Percentiles rank a stretch among this genome's conserved stretches.
These are phyloP conservation scores for Arxiozyma slooffiae DNA, from an alignment of 1,139 yeast species.

Conservation along the genomic window DNA sequence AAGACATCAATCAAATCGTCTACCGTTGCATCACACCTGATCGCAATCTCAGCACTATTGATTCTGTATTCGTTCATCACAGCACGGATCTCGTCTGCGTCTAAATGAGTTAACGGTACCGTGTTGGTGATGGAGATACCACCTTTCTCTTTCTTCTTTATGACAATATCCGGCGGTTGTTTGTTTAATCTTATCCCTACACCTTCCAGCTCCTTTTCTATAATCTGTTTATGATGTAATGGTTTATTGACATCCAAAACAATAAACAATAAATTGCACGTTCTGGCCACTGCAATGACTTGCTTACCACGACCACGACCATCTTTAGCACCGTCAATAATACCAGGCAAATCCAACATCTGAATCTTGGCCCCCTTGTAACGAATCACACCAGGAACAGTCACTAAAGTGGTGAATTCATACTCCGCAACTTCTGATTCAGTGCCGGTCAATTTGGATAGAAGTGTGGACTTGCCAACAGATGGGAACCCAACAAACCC, in stretches of 20 bases:
- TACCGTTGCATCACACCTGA: constrained; percentile 94
- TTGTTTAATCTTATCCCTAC: constrained; percentile 92
- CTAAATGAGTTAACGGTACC: constrained; percentile 82
- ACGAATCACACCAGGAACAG: constrained; percentile 93
- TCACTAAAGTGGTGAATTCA: constrained; percentile 93
- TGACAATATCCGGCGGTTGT: constrained; percentile 81
- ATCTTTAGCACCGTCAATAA: constrained; percentile 97
- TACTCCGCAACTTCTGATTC: constrained; percentile 96
- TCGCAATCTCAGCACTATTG: constrained; percentile 92
- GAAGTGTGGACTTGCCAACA: constrained; percentile 88
- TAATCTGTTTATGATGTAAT: constrained; percentile 81
- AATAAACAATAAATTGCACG: constrained; percentile 84
- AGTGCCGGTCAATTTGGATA: constrained; percentile 85
- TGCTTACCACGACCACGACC: constrained; percentile 99
- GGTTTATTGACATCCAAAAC: constrained; percentile 96
- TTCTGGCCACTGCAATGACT: constrained; percentile 96
- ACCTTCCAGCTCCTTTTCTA: constrained; percentile 92
- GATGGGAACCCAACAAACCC: constrained; percentile 98
- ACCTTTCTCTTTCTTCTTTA: constrained; percentile 89
- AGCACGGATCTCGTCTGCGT: constrained; percentile 86
- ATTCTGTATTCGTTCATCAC: constrained; percentile 93
- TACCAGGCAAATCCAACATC: constrained; percentile 97
- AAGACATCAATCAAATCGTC: constrained; percentile 92
- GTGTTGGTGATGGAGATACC: constrained; percentile 91
- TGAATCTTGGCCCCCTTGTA: constrained; percentile 96